phyloP scores from a whole-genome alignment of 2,329 filamentous ascomycete genomes.

The Cytospora chrysosperma region DNA sequence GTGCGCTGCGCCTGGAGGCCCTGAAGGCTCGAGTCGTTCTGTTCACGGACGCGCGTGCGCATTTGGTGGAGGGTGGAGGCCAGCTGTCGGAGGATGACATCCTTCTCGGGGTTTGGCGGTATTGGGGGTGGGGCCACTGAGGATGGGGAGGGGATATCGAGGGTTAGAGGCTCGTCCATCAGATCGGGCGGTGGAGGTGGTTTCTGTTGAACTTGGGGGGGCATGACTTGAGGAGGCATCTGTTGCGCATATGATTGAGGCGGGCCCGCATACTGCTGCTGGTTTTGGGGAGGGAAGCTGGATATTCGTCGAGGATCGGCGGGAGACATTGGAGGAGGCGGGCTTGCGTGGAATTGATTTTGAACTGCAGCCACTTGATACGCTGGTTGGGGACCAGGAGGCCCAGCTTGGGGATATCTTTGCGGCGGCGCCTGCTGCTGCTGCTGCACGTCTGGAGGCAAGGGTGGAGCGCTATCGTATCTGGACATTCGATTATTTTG shows the following conservation, averaged over 20 bases:
- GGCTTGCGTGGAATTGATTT: constrained; percentile 24
- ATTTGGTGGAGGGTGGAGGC: constrained; percentile 67
- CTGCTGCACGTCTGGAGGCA: constrained; percentile 30
- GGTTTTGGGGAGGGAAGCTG: constrained; percentile 21
- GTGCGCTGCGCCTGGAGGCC: constrained; percentile 76
- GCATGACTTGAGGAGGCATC: constrained; percentile 24
- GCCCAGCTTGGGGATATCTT: constrained; percentile 25
- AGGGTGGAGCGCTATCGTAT: constrained; percentile 35
- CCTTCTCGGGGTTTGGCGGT: constrained; percentile 93
- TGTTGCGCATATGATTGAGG: constrained; percentile 27
- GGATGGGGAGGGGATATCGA: constrained; percentile 47
- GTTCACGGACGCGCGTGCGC: constrained; percentile 65
- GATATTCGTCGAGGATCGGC: constrained; percentile 20
- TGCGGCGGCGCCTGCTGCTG: constrained; percentile 10
- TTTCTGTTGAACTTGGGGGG: constrained; percentile 33
- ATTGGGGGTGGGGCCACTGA: constrained; percentile 74
- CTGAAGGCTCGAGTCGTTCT: constrained; percentile 71
- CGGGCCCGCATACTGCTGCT: constrained; percentile 29
- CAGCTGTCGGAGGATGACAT: constrained; percentile 77
- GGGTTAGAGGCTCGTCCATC: constrained; percentile 57
- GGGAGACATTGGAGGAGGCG: constrained; percentile 20
- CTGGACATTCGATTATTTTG: constrained; percentile 33
- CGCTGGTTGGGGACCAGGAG: constrained; percentile 34
- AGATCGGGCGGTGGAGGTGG: constrained; percentile 51
- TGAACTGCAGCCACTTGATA: constrained; percentile 15